Evolutionary conservation across 1,284 basidiomycete genomes (phyloP), one percentile per base, ranked within the genome.

Genomic region (Gomphus bonarii): DNA sequence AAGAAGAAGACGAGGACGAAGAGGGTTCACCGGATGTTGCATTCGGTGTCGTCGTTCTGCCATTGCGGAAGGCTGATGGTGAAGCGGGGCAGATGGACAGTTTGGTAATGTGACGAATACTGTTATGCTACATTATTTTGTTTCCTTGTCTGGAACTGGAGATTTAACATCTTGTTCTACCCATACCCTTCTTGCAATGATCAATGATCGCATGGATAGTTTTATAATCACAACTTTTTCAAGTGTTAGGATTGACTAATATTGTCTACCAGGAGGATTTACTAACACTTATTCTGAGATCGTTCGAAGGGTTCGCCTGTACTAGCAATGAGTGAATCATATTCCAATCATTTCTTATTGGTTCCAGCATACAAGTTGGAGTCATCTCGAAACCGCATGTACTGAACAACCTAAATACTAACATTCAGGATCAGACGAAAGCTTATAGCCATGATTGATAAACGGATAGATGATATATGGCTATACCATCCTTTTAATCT

Each of bases 21-120:
- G 50, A 53, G 14, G 49, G 50, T 52, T 20, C 43, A 25, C 56
- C 56, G 14, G 56, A 58, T 8, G 56, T 58, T 7, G 56, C 56
- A 9, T 47, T 58, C 12, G 56, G 56, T 9, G 38, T 58, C 25
- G 42, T 38, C 33, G 42, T 53, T 2, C 11, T 58, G 14, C 56
- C 56, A 18, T 51, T 36, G 51, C 40, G 6, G 38, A 43, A 36
- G 10, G 16, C 9, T 1, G 33, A 40, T 31, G 33, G 16, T 28
- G 30, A 50, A 18, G 16, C 9, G 10, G 43, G 28, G 25, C 46
- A 48, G 46, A 46, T 25, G 46, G 10, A 28, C 28, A 48, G 22
- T 48, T 48, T 25, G 30, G 22, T 30, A 3, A 20, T 20, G 14
- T 48, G 46, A 48, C 12, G 12, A 16, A 16, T 40, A 12, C 31